Percentiles rank a stretch among this genome's conserved stretches.
Conservation (phyloP, 768 basidiomycete species). For the Cystobasidium tubakii region DNA sequence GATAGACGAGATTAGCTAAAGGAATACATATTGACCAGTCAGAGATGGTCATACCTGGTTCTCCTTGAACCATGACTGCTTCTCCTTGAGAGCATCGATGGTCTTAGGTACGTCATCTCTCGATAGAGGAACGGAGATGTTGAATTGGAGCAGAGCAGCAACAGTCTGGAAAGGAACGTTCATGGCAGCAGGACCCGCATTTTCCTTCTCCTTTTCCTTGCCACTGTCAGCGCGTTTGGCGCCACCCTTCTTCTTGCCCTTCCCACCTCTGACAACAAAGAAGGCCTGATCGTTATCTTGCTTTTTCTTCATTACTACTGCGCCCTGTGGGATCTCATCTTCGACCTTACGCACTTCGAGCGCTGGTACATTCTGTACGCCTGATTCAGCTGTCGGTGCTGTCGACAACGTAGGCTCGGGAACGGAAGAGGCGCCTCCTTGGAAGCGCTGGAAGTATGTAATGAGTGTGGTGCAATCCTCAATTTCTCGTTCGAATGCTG, state of each 20-base stretch:
- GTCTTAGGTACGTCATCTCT: conserved; percentile 70
- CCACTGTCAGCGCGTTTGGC: conserved; percentile 43
- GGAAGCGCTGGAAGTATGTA: conserved; percentile 71
- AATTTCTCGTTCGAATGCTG: conserved; percentile 86
- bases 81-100: conserved; percentile 81
- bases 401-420: conserved; percentile 43
- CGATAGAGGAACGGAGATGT: conserved; percentile 81
- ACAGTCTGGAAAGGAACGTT: conserved; percentile 80
- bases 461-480: conserved; percentile 94
- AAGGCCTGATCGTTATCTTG: conserved; percentile 66
- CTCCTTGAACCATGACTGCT: conserved; percentile 90
- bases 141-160: conserved; percentile 74
- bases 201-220: conserved; percentile 38
- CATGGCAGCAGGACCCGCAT: conserved; percentile 51
- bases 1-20: too few species aligned
- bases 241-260: conserved; percentile 53
- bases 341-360: conserved; percentile 82
- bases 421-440: conserved; percentile 46
- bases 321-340: conserved; percentile 58
- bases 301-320: conserved; percentile 84
- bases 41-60: conserved; percentile 63
- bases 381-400: conserved; percentile 48
- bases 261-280: conserved; percentile 61
- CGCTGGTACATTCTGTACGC: conserved; percentile 64
- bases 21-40: too few species aligned